Base-by-base conservation (phyloP, 495 filamentous ascomycete species). In the Trichocladium uniseriatum region DNA sequence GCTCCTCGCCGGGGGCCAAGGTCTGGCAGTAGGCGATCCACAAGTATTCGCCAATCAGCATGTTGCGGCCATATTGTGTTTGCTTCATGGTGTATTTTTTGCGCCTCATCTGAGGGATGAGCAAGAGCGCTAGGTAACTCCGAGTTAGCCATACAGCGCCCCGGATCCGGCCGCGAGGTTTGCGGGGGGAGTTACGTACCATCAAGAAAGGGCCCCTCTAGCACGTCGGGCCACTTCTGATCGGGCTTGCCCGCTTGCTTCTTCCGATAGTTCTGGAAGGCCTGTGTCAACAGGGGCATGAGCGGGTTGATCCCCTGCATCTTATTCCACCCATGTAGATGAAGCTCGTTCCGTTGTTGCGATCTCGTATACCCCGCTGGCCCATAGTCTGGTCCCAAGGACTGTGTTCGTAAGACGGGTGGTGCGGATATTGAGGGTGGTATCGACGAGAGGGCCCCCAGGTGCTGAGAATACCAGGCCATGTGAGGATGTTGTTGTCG, bases 131-230 rank as follows among this genome's bases (percentile, higher is more conserved):
- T 98, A n/a, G n/a, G n/a, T n/a, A 51, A 14, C 51, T 21, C 40
- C 28, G 15, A 22, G 52, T 46, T 15, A 45, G 46, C 46, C 29
- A 43, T 38, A 49, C 24, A 55, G 44, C 29, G 24, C 44, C 28
- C 45, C 22, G 10, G 8, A 28, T 38, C 20, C 27, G 32, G 19
- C 5, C 9, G 10, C 5, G 4, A 36, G 13, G 39, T 43, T 44
- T 43, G 37, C 29, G 21, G 37, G 36, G 21, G 14, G 7, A 57
- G 39, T 28, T 3, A 27, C 24, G 24, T 71, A 96, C 92, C 91
- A 68, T 88, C 84, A 60, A 92, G 81, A 59, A 98, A 97, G 15
- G 87, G 85, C 62, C 83, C 75, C 63, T 98, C 92, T 14, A 96
- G 66, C 53, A 82, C 69, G 53, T 89, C 82, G 5, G 89, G 83